A percentile compares a stretch with the other conserved stretches of the same genome.
phyloP scores from a whole-genome alignment of 768 basidiomycete genomes.

The Xerocomellus intermedius region DNA sequence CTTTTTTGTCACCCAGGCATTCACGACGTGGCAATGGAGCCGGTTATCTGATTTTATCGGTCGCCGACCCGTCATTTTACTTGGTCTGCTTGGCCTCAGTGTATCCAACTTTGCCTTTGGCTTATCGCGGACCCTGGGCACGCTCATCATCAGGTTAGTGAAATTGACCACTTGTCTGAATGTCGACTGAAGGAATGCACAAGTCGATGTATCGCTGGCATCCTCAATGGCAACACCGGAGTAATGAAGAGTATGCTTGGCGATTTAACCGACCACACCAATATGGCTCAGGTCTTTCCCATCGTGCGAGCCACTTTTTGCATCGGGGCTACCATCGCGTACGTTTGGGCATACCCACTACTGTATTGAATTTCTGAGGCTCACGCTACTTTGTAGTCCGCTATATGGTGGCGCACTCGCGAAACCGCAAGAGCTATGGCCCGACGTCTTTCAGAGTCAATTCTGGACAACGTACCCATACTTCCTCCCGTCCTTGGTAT shows the following conservation, averaged over 20 bases:
- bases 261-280: constrained; percentile 17
- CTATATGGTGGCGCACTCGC: constrained; percentile 57
- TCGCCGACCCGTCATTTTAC: constrained; percentile 58
- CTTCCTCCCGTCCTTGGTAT: constrained; percentile 35
- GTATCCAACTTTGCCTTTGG: constrained; percentile 61
- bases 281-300: constrained; percentile 36
- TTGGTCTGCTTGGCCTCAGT: constrained; percentile 51
- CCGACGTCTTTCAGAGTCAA: constrained; percentile 41
- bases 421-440: constrained; percentile 56
- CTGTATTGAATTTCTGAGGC: not conserved
- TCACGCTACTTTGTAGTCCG: constrained; percentile 38
- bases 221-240: too few relatives aligned
- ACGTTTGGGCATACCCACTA: not conserved
- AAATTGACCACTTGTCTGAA: not conserved
- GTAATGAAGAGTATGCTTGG: too few relatives aligned
- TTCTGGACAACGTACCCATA: constrained; percentile 40
- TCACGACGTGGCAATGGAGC: constrained; percentile 63
- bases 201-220: constrained; percentile 21
- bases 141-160: constrained; percentile 52
- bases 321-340: constrained; percentile 33
- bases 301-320: constrained; percentile 30
- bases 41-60: constrained; percentile 58
- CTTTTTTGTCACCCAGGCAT: constrained; percentile 57
- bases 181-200: constrained; percentile 1
- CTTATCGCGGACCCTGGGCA: constrained; percentile 53